Evolutionary conservation across 257 asterid species (phyloP).

Genomic region (Nicotiana obtusifolia): DNA sequence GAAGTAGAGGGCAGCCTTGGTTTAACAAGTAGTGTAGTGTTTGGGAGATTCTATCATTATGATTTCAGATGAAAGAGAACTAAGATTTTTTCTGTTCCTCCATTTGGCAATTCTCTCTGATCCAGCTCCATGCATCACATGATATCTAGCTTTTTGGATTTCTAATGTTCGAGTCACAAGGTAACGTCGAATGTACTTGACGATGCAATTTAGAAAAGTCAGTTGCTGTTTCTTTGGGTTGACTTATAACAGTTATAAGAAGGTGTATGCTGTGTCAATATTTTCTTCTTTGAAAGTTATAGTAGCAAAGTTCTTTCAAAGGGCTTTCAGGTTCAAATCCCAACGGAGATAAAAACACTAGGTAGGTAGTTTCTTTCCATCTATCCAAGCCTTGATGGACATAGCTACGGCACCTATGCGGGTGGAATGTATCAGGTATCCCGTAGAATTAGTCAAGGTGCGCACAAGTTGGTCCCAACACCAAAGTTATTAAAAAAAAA

Average conservation of each 20-base stretch:
- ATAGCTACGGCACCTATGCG: no score
- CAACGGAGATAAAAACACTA: no score
- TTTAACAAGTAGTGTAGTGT: not conserved
- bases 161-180: no score
- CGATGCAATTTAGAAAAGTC: not conserved
- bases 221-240: not conserved
- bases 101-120: no score
- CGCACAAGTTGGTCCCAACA: no score
- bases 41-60: not conserved
- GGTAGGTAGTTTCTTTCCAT: no score
- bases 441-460: no score
- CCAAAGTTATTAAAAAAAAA: not conserved
- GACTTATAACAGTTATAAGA: not conserved
- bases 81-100: not conserved
- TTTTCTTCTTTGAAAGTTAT: not conserved
- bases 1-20: not conserved
- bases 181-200: not conserved
- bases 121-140: not conserved
- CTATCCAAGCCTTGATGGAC: no score
- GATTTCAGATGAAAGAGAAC: not conserved
- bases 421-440: no score
- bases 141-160: not conserved
- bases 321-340: no score
- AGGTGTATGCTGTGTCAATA: not conserved
- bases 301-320: not conserved